Evolutionary conservation across 2,329 filamentous ascomycete genomes (phyloP).

Genomic region (Setomelanomma holmii): DNA sequence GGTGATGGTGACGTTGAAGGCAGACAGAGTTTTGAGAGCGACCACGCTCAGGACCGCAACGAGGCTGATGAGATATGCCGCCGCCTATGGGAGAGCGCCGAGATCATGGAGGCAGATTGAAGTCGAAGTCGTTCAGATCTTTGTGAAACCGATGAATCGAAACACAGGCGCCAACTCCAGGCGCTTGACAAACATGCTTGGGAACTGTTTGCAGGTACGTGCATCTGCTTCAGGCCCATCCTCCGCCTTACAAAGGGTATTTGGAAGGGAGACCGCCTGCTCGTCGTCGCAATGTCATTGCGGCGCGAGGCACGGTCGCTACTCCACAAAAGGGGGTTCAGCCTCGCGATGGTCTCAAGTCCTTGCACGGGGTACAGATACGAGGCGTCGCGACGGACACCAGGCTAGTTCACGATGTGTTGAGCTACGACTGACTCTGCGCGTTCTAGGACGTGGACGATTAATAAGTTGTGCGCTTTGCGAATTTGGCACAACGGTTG

Average conservation of each 20-base stretch:
- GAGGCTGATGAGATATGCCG: slow-evolving; percentile 51
- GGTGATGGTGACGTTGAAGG: slow-evolving; percentile 32
- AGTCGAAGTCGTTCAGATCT: not conserved
- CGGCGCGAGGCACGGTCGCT: not conserved
- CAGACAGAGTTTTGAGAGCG: slow-evolving; percentile 40
- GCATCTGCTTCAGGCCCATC: not conserved
- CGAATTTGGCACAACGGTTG: not conserved
- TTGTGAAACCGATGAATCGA: not conserved
- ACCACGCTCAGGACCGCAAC: slow-evolving; percentile 32
- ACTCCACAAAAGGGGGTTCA: slow-evolving; percentile 3
- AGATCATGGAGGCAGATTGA: slow-evolving; percentile 48
- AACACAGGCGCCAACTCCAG: not conserved
- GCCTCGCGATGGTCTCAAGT: not conserved
- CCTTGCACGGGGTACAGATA: not conserved
- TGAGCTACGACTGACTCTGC: slow-evolving; percentile 1
- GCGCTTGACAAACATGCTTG: not conserved
- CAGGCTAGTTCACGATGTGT: not conserved
- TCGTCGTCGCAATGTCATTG: not conserved
- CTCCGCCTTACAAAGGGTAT: not conserved
- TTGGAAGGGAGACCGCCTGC: not conserved
- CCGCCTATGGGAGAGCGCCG: slow-evolving; percentile 49
- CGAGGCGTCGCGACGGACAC: not conserved
- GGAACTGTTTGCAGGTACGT: slow-evolving; percentile 3
- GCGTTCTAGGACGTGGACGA: not conserved
- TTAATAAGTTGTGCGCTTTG: not conserved